A percentile compares a stretch with the other conserved stretches of the same genome.
Evolutionary conservation across 371 early-diverging fungal species (phyloP).

Genomic region (Dipsacomyces acuminosporus): DNA sequence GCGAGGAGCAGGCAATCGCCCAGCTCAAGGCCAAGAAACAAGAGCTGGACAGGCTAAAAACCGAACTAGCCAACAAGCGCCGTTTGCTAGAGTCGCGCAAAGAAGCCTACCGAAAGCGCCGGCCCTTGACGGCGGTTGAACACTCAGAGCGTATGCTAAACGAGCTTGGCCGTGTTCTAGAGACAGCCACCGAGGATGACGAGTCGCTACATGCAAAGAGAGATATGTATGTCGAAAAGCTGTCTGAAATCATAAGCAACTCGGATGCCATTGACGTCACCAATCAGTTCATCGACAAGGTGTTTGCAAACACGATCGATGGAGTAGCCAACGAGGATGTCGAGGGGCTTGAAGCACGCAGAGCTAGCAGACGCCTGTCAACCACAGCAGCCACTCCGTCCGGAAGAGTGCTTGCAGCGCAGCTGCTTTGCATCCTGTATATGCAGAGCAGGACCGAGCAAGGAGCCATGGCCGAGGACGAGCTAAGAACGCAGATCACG

Average conservation of each 20-base stretch:
- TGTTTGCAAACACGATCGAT: constrained; percentile 42
- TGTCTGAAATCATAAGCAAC: constrained; percentile 33
- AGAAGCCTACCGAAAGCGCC: constrained; percentile 26
- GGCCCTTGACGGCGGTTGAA: constrained; percentile 40
- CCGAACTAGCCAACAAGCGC: constrained; percentile 33
- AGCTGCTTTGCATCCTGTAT: constrained; percentile 42
- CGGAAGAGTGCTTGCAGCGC: constrained; percentile 39
- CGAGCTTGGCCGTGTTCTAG: constrained; percentile 6
- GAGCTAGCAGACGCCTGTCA: constrained; percentile 34
- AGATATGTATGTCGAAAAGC: constrained; percentile 7
- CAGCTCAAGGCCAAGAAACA: constrained; percentile 19
- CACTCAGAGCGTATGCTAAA: constrained; percentile 33
- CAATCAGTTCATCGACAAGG: constrained; percentile 34
- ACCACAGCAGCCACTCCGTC: constrained; percentile 30
- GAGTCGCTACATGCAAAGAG: constrained; percentile 9
- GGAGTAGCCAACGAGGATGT: constrained; percentile 42
- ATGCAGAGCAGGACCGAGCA: constrained; percentile 13
- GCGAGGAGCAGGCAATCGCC: constrained; percentile 37
- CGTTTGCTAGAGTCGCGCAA: constrained; percentile 23
- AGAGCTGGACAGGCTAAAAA: constrained; percentile 23
- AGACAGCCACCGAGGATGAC: neutral
- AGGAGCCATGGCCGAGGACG: constrained; percentile 34
- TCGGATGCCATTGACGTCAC: constrained; percentile 36
- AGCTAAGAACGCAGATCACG: constrained; percentile 30
- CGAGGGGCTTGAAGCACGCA: constrained; percentile 32